These are phyloP conservation scores for Euptelea pleiosperma DNA, from an alignment of 164 flowering plant species.

Conservation along the genomic window DNA sequence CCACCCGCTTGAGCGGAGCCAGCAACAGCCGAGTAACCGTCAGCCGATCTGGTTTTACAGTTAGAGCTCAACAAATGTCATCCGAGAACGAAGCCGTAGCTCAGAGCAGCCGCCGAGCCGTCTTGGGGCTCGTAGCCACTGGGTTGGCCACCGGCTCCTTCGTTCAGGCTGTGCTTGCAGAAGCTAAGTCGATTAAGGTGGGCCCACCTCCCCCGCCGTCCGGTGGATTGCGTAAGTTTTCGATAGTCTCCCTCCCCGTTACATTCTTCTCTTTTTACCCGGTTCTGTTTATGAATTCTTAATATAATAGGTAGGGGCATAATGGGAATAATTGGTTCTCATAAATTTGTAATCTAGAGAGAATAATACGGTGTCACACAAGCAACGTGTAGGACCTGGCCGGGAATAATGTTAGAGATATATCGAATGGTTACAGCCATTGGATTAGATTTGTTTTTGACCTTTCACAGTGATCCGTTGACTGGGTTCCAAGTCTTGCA, in stretches of 20 bases:
- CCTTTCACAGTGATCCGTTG: too few species aligned
- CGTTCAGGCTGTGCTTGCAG: conserved; percentile 76
- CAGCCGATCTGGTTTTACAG: conserved; percentile 32
- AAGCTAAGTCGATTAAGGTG: conserved; percentile 58
- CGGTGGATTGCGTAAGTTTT: conserved; percentile 84
- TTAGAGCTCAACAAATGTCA: conserved; percentile 58
- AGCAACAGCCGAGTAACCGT: conserved; percentile 28
- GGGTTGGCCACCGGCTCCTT: conserved; percentile 69
- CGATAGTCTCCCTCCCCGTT: not conserved
- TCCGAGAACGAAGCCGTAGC: conserved; percentile 31
- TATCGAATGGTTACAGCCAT: too few species aligned
- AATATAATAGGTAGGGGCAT: too few species aligned
- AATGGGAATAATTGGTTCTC: too few species aligned
- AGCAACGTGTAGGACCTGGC: too few species aligned
- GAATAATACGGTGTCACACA: too few species aligned
- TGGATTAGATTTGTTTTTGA: too few species aligned
- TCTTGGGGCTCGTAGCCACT: conserved; percentile 69
- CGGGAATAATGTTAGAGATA: too few species aligned
- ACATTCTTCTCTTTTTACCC: not conserved
- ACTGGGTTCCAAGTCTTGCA: too few species aligned
- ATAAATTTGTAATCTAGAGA: too few species aligned
- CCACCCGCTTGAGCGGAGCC: conserved; percentile 37
- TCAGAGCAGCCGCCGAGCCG: conserved; percentile 72
- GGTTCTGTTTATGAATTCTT: too few species aligned
- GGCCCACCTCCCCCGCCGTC: conserved; percentile 94